phyloP scores from a whole-genome alignment of 345 rosid species.

The Crucihimalaya himalaica region DNA sequence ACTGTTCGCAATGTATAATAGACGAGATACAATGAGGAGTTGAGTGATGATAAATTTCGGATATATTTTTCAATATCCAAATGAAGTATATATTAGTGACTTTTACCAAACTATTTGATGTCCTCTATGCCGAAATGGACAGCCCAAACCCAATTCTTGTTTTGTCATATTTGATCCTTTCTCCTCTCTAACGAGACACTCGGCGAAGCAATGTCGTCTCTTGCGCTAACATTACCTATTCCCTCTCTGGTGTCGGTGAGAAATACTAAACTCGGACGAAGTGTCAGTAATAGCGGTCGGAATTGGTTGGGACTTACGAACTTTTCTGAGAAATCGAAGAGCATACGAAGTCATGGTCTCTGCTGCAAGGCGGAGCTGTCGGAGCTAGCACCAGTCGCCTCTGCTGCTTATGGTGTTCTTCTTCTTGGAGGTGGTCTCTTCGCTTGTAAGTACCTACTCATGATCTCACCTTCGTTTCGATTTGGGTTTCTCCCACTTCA shows the following conservation, averaged over 20 bases:
- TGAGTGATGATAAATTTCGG: too few relatives aligned
- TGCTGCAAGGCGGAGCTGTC: conserved; percentile 57
- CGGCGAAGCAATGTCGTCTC: conserved; percentile 31
- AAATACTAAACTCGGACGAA: conserved; percentile 19
- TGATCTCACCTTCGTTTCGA: neutral
- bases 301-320: conserved; percentile 27
- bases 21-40: too few relatives aligned
- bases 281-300: conserved; percentile 10
- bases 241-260: conserved; percentile 33
- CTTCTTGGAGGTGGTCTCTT: conserved; percentile 79
- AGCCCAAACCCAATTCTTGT: too few relatives aligned
- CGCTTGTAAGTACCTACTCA: conserved; percentile 56
- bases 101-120: too few relatives aligned
- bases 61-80: too few relatives aligned
- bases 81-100: too few relatives aligned
- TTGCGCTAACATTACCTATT: conserved; percentile 17
- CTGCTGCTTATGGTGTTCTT: conserved; percentile 68
- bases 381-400: conserved; percentile 64
- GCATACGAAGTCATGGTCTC: conserved; percentile 24
- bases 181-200: neutral
- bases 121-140: too few relatives aligned
- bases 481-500: neutral
- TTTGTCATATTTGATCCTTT: conserved; percentile 14
- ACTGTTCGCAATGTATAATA: too few relatives aligned
- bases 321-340: conserved; percentile 29